Base-by-base conservation (phyloP, 2,329 filamentous ascomycete genomes). In the Claviceps sp. region DNA sequence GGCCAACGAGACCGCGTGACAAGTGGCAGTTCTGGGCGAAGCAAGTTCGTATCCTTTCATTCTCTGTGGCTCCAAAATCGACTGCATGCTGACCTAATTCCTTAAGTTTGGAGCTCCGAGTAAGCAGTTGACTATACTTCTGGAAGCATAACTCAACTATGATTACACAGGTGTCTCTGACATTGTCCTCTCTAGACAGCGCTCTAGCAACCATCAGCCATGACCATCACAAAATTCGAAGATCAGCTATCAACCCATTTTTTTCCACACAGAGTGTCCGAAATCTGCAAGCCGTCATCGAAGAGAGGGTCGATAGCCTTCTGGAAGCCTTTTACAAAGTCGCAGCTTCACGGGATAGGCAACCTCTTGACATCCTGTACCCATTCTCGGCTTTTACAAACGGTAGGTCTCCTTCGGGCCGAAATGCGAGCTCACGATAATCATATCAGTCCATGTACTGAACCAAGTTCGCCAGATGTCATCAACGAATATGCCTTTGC, bases 401-500 rank as follows among this genome's bases (percentile, higher is more conserved):
- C 52, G 67, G 65, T 67, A 48, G 37, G 57, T 13, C 30, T 47
- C 14, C 5, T 39, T 5, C 11, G 3, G 17, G 5, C 3, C 7
- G 3, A 4, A 4, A 16, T 59, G 53, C 57, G 19, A 7, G 26
- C 4, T 14, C 5, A 6, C 3, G n/a, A n/a, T n/a, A n/a, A n/a
- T n/a, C n/a, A n/a, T n/a, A 17, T 22, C 10, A 24, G 30, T 16
- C n/a, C 2, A 48, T 22, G 16, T 46, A 17, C 6, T 57, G 41
- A 52, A 16, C 40, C 39, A 10, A 26, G 24, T n/a, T 13, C 7
- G n/a, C 17, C 30, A 67, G 66, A 70, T 51, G 64, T 69, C 38
- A 69, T 70, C 44, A 69, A 68, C 52, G 67, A 70, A 58, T 70
- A 69, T 54, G 63, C 65, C 22, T 69, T 70, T 60, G 63, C 66